Evolutionary conservation across 768 basidiomycete species (phyloP), one percentile per base, ranked within the genome.

Genomic region (Kwoniella newhampshirensis): DNA sequence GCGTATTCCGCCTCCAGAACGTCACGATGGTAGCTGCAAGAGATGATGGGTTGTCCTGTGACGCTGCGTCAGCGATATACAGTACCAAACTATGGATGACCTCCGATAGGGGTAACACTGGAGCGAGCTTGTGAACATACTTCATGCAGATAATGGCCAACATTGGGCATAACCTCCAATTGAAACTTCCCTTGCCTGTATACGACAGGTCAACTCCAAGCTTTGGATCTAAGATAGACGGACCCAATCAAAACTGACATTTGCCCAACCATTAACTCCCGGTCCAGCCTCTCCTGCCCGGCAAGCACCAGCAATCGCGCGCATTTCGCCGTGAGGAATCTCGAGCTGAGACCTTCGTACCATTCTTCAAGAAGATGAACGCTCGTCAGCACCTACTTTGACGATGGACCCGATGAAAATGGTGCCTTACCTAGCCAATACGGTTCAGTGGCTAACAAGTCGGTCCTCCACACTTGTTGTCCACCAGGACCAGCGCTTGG

Each of bases 71-170:
- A 12, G 42, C 17, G 13, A 15, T 30, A n/a, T 13, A 39, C 8
- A 35, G 26, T 42, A 32, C 18, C 50, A 20, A 40, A 30, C n/a
- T 1, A 20, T 8, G 21, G n/a, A 1, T 40, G 25, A 48, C 23
- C n/a, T 28, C 35, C n/a, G 21, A 52, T 4, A 6, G 26, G n/a
- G 18, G 11, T 7, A 27, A 9, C 1, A 15, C 40, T 44, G 23
- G 30, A 40, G 12, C 6, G 26, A 2, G 28, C 1, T 8, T 28
- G 1, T 18, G 20, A 12, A 72, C 83, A 42, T 52, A 91, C 91
- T 81, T 97, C 94, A 43, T 98, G 94, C 21, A 99, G 73, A 80
- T 96, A 88, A 71, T 99, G 96, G 0, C 96, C 94, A 0, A 90
- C 89, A 30, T 86, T 85, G 8, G 85, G 83, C 58, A 94, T 82